phyloP scores from a whole-genome alignment of 1,139 yeast species.

The Yamadazyma atlantica region DNA sequence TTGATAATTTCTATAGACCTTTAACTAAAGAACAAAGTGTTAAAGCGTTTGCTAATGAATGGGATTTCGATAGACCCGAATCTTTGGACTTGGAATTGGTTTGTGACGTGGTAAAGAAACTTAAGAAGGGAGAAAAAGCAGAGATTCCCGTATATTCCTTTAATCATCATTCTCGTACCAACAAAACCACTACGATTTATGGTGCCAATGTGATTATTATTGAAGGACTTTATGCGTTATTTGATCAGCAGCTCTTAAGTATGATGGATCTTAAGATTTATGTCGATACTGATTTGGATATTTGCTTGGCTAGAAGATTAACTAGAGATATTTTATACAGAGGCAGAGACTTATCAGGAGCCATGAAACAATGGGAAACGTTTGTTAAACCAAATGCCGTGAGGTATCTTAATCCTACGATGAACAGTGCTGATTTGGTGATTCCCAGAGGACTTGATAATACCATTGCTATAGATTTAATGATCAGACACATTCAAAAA shows the following conservation, averaged over 20 bases:
- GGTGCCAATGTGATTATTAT: conserved; percentile 93
- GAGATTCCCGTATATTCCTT: conserved; percentile 88
- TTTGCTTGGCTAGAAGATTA: conserved; percentile 84
- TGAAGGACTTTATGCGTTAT: conserved; percentile 87
- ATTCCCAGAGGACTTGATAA: conserved; percentile 90
- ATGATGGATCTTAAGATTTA: conserved; percentile 85
- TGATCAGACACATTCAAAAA: conserved; percentile 76
- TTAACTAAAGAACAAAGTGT: conserved; percentile 58
- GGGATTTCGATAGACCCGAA: conserved; percentile 84
- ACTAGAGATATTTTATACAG: conserved; percentile 83
- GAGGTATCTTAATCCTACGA: conserved; percentile 71
- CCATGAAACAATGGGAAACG: conserved; percentile 83
- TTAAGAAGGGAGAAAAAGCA: conserved; percentile 59
- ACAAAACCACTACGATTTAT: conserved; percentile 70
- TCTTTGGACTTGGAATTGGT: conserved; percentile 79
- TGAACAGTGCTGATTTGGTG: conserved; percentile 78
- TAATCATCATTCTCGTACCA: conserved; percentile 67
- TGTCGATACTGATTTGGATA: conserved; percentile 91
- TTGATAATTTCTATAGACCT: conserved; percentile 89
- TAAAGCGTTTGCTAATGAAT: conserved; percentile 64
- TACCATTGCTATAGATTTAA: conserved; percentile 70
- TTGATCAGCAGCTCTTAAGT: conserved; percentile 65
- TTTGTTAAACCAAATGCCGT: conserved; percentile 94
- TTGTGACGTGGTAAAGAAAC: conserved; percentile 57
- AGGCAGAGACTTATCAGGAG: conserved; percentile 81